Percentiles rank a stretch among this genome's conserved stretches.
phyloP scores from a whole-genome alignment of 108 stramenopile genomes.

The Nannochloropsis oceanica region DNA sequence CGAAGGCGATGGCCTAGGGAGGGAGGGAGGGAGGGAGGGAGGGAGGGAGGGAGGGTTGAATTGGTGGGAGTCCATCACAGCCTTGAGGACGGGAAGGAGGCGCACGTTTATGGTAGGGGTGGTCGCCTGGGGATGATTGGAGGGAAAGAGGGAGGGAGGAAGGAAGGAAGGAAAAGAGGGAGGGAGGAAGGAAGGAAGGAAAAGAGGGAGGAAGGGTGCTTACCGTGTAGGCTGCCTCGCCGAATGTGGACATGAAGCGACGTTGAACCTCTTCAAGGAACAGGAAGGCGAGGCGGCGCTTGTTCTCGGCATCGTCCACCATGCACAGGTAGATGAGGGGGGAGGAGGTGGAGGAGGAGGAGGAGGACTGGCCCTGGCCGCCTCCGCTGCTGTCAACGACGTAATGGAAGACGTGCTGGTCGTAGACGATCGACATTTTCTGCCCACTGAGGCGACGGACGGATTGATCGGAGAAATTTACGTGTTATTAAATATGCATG shows the following conservation, averaged over 20 bases:
- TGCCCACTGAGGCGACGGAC: background rate
- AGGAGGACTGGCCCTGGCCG: background rate
- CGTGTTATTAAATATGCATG: background rate
- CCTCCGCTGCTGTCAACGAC: conserved; percentile 52
- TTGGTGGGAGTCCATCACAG: too few species aligned
- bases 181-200: too few species aligned
- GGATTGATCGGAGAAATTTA: background rate
- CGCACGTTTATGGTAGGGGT: too few species aligned
- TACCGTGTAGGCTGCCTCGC: conserved; percentile 16
- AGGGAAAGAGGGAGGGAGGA: background rate
- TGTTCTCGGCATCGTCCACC: conserved; percentile 55
- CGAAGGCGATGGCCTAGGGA: conserved; percentile 66
- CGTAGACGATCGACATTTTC: conserved; percentile 43
- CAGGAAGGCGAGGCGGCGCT: conserved; percentile 78
- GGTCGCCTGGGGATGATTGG: background rate
- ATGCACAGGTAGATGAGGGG: conserved; percentile 84
- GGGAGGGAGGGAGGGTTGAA: too few species aligned
- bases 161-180: conserved; percentile 55
- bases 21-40: background rate
- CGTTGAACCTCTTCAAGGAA: conserved; percentile 81
- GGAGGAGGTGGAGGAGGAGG: background rate
- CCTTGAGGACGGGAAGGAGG: too few species aligned
- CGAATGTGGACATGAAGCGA: conserved; percentile 58
- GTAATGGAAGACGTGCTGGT: conserved; percentile 64
- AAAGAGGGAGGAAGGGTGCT: background rate